Evolutionary conservation across 345 rosid species (phyloP).

Genomic region (Physaria fendleri): DNA sequence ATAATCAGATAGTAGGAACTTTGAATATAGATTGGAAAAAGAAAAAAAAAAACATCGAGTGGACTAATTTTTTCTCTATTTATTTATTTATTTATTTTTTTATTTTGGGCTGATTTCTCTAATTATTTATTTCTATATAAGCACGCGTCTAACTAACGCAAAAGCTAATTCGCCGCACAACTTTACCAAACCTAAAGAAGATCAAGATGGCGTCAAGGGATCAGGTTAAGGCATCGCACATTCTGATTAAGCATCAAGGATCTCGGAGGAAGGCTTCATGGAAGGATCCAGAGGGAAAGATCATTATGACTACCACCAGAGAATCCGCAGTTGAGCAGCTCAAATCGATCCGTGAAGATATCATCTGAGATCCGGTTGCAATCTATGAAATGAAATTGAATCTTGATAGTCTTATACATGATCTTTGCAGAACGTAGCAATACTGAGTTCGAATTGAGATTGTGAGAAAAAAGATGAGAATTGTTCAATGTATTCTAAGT

Average conservation of each 20-base stretch:
- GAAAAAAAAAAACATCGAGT: too few relatives aligned
- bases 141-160: too few relatives aligned
- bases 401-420: background rate
- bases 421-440: background rate
- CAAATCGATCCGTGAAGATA: conserved; percentile 62
- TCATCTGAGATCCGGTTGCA: conserved; percentile 27
- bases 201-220: conserved; percentile 36
- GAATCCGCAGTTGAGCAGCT: conserved; percentile 75
- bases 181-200: too few relatives aligned
- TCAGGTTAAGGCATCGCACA: conserved; percentile 81
- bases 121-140: too few relatives aligned
- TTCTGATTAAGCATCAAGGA: conserved; percentile 88
- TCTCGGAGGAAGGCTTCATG: conserved; percentile 91
- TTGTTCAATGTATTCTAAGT: background rate
- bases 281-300: conserved; percentile 93
- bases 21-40: too few relatives aligned
- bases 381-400: background rate
- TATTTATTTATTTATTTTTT: too few relatives aligned
- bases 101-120: too few relatives aligned
- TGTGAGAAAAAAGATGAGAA: background rate
- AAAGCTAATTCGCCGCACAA: too few relatives aligned
- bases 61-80: too few relatives aligned
- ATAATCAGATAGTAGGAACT: too few relatives aligned
- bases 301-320: conserved; percentile 56
- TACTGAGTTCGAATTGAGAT: background rate